These are phyloP conservation scores for Telopea speciosissima DNA, from an alignment of 177 flowering plant species.

Conservation along the genomic window DNA sequence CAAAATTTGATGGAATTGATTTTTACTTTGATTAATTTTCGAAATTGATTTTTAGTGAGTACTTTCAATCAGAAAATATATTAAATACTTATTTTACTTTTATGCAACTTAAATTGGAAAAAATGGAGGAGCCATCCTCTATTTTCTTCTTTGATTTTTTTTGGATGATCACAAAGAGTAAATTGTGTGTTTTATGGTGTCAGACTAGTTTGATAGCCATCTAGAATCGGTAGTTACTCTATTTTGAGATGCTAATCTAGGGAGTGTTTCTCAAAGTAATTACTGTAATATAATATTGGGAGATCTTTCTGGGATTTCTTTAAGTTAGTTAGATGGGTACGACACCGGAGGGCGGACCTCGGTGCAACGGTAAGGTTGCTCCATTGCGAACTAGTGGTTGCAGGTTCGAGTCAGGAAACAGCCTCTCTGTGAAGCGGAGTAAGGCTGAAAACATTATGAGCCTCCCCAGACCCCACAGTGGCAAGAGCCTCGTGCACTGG, in stretches of 20 bases:
- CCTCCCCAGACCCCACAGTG: no score
- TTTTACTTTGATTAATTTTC: no score
- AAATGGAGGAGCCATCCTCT: not conserved
- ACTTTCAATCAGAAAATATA: not conserved
- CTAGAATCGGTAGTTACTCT: not conserved
- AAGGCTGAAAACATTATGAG: no score
- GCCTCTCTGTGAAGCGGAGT: no score
- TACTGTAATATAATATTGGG: not conserved
- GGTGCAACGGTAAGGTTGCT: no score
- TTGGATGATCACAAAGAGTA: not conserved
- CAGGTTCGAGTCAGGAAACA: no score
- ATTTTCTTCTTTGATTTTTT: not conserved
- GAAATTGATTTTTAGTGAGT: not conserved
- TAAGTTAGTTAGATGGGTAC: no score
- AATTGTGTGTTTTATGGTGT: not conserved
- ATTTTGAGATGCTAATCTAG: not conserved
- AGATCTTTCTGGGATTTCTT: not conserved
- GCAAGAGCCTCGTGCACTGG: no score
- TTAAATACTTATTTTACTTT: not conserved
- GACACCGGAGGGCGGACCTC: no score
- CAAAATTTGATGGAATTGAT: not conserved
- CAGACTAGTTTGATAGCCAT: not conserved
- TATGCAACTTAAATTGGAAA: not conserved
- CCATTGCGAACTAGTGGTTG: no score
- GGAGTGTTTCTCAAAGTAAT: not conserved